A percentile compares a stretch with the other conserved stretches of the same genome.
Evolutionary conservation across 805 yeast species (phyloP).

Genomic region (Ogataea ganodermae): DNA sequence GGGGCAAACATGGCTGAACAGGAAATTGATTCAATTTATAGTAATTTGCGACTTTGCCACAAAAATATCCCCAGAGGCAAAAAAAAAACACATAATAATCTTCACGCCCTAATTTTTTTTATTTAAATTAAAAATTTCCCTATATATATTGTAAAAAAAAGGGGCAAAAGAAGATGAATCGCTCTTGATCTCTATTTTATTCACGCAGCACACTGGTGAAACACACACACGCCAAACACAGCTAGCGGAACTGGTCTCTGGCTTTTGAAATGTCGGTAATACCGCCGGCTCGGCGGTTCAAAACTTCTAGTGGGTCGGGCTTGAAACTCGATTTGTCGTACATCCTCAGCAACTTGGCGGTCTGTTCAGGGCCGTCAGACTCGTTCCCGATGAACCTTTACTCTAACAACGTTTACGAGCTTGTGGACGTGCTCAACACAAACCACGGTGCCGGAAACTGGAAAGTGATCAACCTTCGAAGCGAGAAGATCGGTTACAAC

Average conservation of each 20-base stretch:
- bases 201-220: neutral
- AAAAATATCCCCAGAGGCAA: neutral
- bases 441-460: conserved; percentile 55
- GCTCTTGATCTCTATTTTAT: neutral
- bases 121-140: neutral
- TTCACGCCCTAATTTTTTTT: conserved; percentile 3
- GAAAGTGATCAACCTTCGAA: conserved; percentile 74
- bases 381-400: conserved; percentile 44
- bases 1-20: conserved; percentile 6
- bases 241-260: neutral
- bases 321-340: conserved; percentile 62
- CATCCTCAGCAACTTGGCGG: conserved; percentile 64
- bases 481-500: conserved; percentile 48
- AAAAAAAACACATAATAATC: neutral
- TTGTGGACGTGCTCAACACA: conserved; percentile 48
- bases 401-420: conserved; percentile 52
- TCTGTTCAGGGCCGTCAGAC: conserved; percentile 73
- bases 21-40: neutral
- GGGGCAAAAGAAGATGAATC: neutral
- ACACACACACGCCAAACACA: neutral
- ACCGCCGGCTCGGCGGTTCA: conserved; percentile 9
- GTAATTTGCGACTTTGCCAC: conserved; percentile 6
- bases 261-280: conserved; percentile 1
- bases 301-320: conserved; percentile 7
- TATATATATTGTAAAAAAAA: neutral